These are phyloP conservation scores for Toxoplasma gondii DNA, from an alignment of 169 alveolate species.

Conservation along the genomic window DNA sequence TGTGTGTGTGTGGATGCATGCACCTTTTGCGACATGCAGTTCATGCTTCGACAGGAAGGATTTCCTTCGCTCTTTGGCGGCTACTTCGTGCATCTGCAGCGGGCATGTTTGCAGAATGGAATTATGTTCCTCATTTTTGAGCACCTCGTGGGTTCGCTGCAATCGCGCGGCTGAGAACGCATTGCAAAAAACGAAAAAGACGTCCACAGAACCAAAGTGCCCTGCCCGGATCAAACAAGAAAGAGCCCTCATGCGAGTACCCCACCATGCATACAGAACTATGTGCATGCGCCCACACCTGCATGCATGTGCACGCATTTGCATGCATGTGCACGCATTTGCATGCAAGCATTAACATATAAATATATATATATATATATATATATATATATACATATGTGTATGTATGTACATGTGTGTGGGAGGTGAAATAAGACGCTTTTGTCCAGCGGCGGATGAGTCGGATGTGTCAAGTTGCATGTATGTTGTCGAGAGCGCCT, in stretches of 20 bases:
- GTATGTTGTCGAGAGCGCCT: too few relatives aligned
- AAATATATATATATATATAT: too few relatives aligned
- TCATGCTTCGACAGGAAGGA: conserved; percentile 59
- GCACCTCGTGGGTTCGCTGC: conserved; percentile 1
- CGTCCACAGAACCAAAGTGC: not conserved
- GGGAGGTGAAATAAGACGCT: too few relatives aligned
- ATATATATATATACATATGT: too few relatives aligned
- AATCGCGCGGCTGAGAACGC: not conserved
- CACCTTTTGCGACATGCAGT: not conserved
- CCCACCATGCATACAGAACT: too few relatives aligned
- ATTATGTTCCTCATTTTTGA: conserved; percentile 58
- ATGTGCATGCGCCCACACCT: too few relatives aligned
- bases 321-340: not conserved
- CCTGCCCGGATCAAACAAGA: not conserved
- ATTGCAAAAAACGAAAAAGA: not conserved
- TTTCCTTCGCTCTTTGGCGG: conserved; percentile 61
- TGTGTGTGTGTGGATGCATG: not conserved
- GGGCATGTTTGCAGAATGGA: conserved; percentile 69
- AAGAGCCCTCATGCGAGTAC: not conserved
- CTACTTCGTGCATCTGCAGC: conserved; percentile 65
- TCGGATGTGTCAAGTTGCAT: too few relatives aligned
- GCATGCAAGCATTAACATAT: too few relatives aligned
- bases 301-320: not conserved
- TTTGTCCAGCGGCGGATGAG: too few relatives aligned
- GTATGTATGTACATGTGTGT: too few relatives aligned